Base-by-base conservation (phyloP, 306 rosid genomes). In the Vicia faba region DNA sequence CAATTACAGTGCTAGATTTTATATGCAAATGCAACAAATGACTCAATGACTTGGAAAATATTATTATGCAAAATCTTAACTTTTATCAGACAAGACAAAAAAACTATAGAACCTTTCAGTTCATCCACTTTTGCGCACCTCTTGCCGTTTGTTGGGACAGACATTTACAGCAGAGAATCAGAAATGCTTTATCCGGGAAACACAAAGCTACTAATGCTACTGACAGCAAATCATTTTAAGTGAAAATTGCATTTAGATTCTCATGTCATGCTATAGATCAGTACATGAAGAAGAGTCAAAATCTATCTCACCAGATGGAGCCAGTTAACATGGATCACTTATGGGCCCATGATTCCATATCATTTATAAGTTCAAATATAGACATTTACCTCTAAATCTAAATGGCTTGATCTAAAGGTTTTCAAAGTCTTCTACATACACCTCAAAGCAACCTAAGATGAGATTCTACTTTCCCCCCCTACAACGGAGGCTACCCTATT, bases 1-100 rank as follows among this genome's bases (percentile, higher is more conserved):
- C 59, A 66, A 65, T 20, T 50, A 60, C 36, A 56, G 12, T 54
- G 28, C 55, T 69, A 54, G 26, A 55, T 53, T 70, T 64, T 61
- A 49, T 25, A 25, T 1, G 4, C 2, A 1, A 49, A 66, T 11
- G 64, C 61, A 58, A 36, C 68, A 66, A 45, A 36, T 5, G 68
- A 18, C 35, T 6, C 9, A 39, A 61, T 46, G 36, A 36, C 61
- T 73, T 3, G 10, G 13, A 68, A 54, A 44, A 39, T 18, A 38
- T 16, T 41, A 25, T 4, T 40, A 11, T 14, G 14, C n/a, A n/a
- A 70, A 62, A 70, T 48, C 56, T 44, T 40, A 58, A 23, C 31
- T 45, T 64, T 13, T 56, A 64, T 18, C 56, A 53, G 20, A 31
- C 2, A 20, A 20, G 38, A 55, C 4, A 25, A 58, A 0, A 31